Base-by-base conservation (phyloP, 352 stramenopile species). In the Phytophthora sp. region DNA sequence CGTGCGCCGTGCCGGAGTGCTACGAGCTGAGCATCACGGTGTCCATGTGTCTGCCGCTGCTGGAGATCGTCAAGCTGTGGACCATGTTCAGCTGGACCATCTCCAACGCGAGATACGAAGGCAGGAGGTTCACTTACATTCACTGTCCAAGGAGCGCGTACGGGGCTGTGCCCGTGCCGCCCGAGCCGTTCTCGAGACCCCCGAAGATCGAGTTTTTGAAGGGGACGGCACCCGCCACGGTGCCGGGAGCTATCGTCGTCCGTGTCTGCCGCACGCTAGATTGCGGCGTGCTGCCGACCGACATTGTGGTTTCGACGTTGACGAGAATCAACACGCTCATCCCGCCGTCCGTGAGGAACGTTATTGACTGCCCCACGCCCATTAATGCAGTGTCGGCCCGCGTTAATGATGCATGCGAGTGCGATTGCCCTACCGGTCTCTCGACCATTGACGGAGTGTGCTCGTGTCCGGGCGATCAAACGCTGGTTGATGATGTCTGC, bases 331-430 rank as follows among this genome's bases (percentile, higher is more conserved):
- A 31, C 9, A n/a, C 8, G 13, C 11, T n/a, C 26, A 48, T 59
- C n/a, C 21, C 51, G 5, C 23, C 27, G n/a, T 24, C 17, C 7
- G 24, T 59, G n/a, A 35, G 37, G 24, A 34, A 59, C 20, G 2
- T 32, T 5, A 20, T 59, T 2, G 51, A 59, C 28, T 59, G 51
- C 51, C 51, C 51, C 18, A 44, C 51, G 3, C 51, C 51, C 15
- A n/a, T 51, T 4, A 18, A 50, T 13, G 35, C 38, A 15, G 39
- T 52, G 13, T 60, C 52, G 7, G 24, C 27, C 11, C 13, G 17
- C 21, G 24, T 21, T 18, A 12, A 23, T 1, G 15, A 24, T n/a
- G 10, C 28, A 5, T 55, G 48, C 21, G 23, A 55, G 24, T 55
- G 48, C 10, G 15, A 7, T 20, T 55, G 48, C 12, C 32, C 48